Percentiles rank a stretch among this genome's conserved stretches.
These are phyloP conservation scores for Guadua angustifolia DNA, from an alignment of 176 grass and related monocot species.

Conservation along the genomic window DNA sequence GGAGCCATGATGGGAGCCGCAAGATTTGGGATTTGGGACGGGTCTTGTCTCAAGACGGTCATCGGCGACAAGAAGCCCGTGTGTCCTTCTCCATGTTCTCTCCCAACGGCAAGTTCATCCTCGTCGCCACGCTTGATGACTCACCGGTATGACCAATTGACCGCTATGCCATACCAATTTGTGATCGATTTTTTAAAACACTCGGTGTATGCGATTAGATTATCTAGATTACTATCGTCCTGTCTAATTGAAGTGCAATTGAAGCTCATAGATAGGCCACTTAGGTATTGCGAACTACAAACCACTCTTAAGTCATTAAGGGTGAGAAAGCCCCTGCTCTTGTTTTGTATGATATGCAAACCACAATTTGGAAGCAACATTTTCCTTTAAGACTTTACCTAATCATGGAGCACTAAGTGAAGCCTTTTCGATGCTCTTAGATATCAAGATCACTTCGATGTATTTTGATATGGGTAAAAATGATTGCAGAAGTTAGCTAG, in stretches of 20 bases:
- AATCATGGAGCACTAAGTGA: conserved; percentile 3
- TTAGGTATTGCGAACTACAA: not conserved
- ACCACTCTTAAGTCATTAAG: not conserved
- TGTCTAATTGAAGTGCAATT: not conserved
- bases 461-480: conserved; percentile 5
- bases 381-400: not conserved
- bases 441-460: not conserved
- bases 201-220: not conserved
- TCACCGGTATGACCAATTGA: conserved; percentile 45
- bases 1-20: conserved; percentile 85
- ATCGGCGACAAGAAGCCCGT: conserved; percentile 63
- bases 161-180: not conserved
- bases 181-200: not conserved
- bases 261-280: not conserved
- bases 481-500: conserved; percentile 12
- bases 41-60: conserved; percentile 68
- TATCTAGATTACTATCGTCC: not conserved
- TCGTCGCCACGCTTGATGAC: too few relatives aligned
- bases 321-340: conserved; percentile 15
- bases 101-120: not conserved
- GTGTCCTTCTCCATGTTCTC: not conserved
- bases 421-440: not conserved
- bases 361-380: not conserved
- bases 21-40: conserved; percentile 83
- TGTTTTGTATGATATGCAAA: not conserved